Base-by-base conservation (phyloP, 805 yeast genomes). In the Candida taoyuanica region DNA sequence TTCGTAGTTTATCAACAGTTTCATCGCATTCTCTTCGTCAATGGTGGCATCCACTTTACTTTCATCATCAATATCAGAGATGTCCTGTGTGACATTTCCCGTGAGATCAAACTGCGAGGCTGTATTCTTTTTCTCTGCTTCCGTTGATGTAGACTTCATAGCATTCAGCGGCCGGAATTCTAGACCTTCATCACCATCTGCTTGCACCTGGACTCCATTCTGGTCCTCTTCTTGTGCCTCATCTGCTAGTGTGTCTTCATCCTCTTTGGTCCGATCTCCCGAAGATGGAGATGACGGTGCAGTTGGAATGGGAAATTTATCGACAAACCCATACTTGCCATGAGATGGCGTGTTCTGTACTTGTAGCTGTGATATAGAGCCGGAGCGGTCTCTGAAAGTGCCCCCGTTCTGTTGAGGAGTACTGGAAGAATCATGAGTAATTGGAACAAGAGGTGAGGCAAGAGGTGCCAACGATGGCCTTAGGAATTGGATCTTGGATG, bases 11-110 rank as follows among this genome's bases (percentile, higher is more conserved):
- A 16, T 8, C 33, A 29, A 17, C 4, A 39, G 19, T 6, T 28
- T 14, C 1, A 29, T 20, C 9, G 43, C 38, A 16, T 40, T 40
- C 16, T 42, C 46, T n/a, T 32, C 47, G 12, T 46, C 44, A 19
- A 40, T 32, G 3, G 44, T 42, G 9, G 28, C 43, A 15, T 48
- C 48, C 7, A 43, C 42, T 20, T 43, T 45, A 21, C 44, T 47
- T 16, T 51, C 55, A 32, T 56, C 58, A 27, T 55, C 60, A 28
- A 55, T 46, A 27, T 56, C 59, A 4, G 58, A 51, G 2, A 56
- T 23, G 1, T 56, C 60, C 30, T 56, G 59, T 9, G 61, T 52
- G 15, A 56, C 33, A 30, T 57, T 44, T 2, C 25, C 46, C 1
- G 42, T 45, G 8, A 50, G 24, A 15, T 34, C 36, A 21, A 23